Evolutionary conservation across 1,284 basidiomycete species (phyloP).

Genomic region (Cutaneotrichosporon sp.): DNA sequence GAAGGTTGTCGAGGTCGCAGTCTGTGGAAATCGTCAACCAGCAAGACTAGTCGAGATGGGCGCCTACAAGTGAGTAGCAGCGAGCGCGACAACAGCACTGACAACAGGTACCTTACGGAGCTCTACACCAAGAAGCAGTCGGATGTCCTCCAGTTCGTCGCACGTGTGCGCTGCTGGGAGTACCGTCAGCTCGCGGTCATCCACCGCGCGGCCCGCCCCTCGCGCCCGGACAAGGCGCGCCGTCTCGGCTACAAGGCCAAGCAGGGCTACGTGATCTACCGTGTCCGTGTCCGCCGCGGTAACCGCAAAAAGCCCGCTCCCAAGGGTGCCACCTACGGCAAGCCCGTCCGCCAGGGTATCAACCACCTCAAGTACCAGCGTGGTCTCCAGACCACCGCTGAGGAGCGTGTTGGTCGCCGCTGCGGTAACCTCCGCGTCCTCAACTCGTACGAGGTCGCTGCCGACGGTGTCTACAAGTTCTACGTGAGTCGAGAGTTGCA

Average conservation of each 20-base stretch:
- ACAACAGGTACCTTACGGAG: slow-evolving; percentile 95
- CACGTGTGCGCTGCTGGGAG: slow-evolving; percentile 99
- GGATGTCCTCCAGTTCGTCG: slow-evolving; percentile 96
- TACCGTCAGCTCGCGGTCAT: slow-evolving; percentile 98
- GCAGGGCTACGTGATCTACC: slow-evolving; percentile 99
- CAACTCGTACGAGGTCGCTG: slow-evolving; percentile 99
- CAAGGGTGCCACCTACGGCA: slow-evolving; percentile 98
- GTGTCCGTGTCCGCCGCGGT: slow-evolving; percentile 93
- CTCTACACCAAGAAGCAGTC: slow-evolving; percentile 58
- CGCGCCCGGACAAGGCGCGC: slow-evolving; percentile 98
- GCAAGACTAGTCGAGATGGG: slow-evolving; percentile 12
- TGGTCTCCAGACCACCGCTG: slow-evolving; percentile 86
- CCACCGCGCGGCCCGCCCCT: slow-evolving; percentile 95
- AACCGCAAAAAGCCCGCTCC: slow-evolving; percentile 99
- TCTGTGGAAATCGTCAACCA: slow-evolving; percentile 5
- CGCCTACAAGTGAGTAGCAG: slow-evolving; percentile 13
- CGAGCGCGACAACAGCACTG: slow-evolving; percentile 1
- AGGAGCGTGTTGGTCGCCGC: slow-evolving; percentile 96
- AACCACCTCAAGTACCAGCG: slow-evolving; percentile 99
- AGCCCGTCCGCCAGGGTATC: slow-evolving; percentile 99
- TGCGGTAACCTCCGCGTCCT: slow-evolving; percentile 94
- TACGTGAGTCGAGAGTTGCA: slow-evolving; percentile 54
- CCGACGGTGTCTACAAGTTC: slow-evolving; percentile 99
- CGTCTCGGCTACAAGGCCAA: slow-evolving; percentile 99
- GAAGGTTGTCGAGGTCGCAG: neutral